Evolutionary conservation across 108 stramenopile genomes (phyloP), one percentile per base, ranked within the genome.

Genomic region (Nitzschia sp.): DNA sequence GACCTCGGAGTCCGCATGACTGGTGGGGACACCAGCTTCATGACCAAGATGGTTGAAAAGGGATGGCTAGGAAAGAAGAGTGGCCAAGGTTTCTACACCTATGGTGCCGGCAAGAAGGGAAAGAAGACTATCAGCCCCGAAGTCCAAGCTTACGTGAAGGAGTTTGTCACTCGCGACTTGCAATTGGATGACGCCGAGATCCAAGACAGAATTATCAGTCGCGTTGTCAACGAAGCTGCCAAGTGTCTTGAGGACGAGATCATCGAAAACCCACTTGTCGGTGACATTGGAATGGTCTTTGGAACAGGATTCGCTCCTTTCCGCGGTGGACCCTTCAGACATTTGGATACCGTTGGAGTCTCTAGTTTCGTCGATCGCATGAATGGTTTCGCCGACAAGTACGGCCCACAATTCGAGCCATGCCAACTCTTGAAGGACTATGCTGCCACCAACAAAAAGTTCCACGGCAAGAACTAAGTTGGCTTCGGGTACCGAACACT

Each of bases 231-330:
- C 72, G 99, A 99, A 75, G 99, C 99, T 8, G 93, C 87, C 69
- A 95, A 95, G 60, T 98, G 97, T 71, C 77, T 99, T 21, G 96
- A 99, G 72, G 98, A 98, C 78, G 98, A 94, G 65, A 96, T 99
- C 40, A 97, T 99, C 73, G 88, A 83, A 51, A 86, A 93, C 59
- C 97, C 99, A 3, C 92, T 90, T 5, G 96, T 93, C 29, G 99
- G 98, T 63, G 97, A 99, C 77, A 97, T 99, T 78, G 99, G 97
- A 39, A 79, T 98, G 10, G 95, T 99, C 26, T 98, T 99, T 81
- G 99, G 99, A 53, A 97, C 96, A 59, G 99, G 99, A 55, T 98
- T 98, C 80, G 94, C 96, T 10, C 97, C 97, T n/a, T 98, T 98
- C 91, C 84, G 89, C n/a, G 99, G 99, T 15, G 99, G 99, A 10